Conservation (phyloP, 164 flowering plant species). For the Berberis thunbergii region DNA sequence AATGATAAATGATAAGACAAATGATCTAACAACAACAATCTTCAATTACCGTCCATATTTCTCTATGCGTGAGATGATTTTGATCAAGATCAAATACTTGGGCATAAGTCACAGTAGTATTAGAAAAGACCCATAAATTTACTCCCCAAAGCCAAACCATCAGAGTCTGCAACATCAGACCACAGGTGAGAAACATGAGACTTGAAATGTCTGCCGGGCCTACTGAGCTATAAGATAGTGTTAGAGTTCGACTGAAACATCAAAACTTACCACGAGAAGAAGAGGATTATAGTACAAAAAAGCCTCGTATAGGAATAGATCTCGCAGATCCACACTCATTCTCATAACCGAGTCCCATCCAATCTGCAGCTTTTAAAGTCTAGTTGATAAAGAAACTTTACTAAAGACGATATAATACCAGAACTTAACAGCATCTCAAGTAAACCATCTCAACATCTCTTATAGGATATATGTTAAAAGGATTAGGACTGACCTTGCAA, state of each 20-base stretch:
- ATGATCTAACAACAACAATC: too few species aligned
- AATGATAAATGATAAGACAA: too few species aligned
- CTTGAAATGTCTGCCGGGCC: neutral
- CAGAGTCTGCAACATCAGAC: slow-evolving; percentile 55
- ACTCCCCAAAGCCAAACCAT: slow-evolving; percentile 99
- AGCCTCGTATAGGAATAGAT: slow-evolving; percentile 85
- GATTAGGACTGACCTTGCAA: slow-evolving; percentile 67
- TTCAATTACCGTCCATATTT: slow-evolving; percentile 79
- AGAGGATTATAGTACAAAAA: slow-evolving; percentile 96
- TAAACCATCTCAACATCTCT: neutral
- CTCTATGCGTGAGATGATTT: slow-evolving; percentile 77
- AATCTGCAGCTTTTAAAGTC: slow-evolving; percentile 35
- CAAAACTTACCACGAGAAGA: slow-evolving; percentile 78
- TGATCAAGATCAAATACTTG: slow-evolving; percentile 89
- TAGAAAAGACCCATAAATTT: slow-evolving; percentile 87
- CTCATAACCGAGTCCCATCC: slow-evolving; percentile 98
- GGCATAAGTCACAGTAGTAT: slow-evolving; percentile 59
- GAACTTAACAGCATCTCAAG: neutral
- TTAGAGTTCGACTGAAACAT: neutral
- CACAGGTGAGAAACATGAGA: neutral
- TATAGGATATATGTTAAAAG: neutral
- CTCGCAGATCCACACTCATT: slow-evolving; percentile 80
- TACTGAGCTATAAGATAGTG: neutral
- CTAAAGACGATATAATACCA: too few species aligned
- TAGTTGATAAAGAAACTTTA: neutral